These are phyloP conservation scores for Thielaviopsis ethacetica DNA, from an alignment of 2,329 filamentous ascomycete species.

Conservation along the genomic window DNA sequence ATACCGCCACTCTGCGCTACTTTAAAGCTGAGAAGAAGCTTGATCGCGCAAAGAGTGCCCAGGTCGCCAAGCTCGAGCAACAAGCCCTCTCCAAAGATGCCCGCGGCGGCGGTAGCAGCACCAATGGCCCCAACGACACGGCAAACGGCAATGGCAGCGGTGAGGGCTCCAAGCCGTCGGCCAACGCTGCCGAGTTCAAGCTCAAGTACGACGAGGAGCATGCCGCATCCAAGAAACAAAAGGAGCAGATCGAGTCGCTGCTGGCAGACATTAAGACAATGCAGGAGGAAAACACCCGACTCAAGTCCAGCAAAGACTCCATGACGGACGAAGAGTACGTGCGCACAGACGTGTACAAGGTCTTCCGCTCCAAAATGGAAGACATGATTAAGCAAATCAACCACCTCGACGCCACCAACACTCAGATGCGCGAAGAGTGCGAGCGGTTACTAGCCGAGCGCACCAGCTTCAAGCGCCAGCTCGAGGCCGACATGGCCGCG, in stretches of 20 bases:
- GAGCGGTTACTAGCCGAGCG: conserved; percentile 75
- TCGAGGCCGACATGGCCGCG: conserved; percentile 65
- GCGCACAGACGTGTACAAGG: conserved; percentile 84
- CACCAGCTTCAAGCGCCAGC: conserved; percentile 60
- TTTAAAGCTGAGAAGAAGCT: conserved; percentile 92
- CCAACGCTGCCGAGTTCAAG: conserved; percentile 50
- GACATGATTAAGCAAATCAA: conserved; percentile 88
- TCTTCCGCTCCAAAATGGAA: conserved; percentile 76
- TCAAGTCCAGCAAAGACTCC: conserved; percentile 50
- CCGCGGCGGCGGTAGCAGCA: conserved; percentile 24
- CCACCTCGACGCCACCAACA: conserved; percentile 75
- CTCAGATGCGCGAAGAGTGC: conserved; percentile 67
- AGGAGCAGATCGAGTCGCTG: conserved; percentile 69
- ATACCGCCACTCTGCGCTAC: conserved; percentile 76
- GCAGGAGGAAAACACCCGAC: conserved; percentile 48
- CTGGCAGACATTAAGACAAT: conserved; percentile 59
- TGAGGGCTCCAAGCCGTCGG: conserved; percentile 27
- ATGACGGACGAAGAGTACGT: conserved; percentile 87
- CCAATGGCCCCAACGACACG: conserved; percentile 28
- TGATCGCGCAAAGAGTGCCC: conserved; percentile 72
- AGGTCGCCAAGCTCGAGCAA: conserved; percentile 82
- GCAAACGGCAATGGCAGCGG: conserved; percentile 16
- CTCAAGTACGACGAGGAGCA: conserved; percentile 61
- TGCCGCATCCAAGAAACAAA: conserved; percentile 65
- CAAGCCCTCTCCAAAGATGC: conserved; percentile 61